A percentile compares a stretch with the other conserved stretches of the same genome.
phyloP scores from a whole-genome alignment of 129 eudicot genomes.

The Logfia minima region DNA sequence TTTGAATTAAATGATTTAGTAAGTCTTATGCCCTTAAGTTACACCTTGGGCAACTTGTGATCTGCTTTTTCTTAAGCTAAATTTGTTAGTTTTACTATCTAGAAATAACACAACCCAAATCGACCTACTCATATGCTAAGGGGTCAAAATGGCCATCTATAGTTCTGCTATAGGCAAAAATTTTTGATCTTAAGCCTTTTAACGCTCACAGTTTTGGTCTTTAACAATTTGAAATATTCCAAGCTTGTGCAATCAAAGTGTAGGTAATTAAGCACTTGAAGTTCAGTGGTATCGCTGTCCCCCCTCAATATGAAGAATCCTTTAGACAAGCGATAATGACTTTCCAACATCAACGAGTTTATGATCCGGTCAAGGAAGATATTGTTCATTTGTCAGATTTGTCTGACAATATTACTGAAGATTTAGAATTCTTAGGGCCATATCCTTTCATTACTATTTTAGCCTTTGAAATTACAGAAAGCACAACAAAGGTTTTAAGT shows the following conservation, averaged over 20 bases:
- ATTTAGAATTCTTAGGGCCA: slow-evolving; percentile 93
- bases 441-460: slow-evolving; percentile 60
- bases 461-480: slow-evolving; percentile 1
- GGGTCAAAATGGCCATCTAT: no score
- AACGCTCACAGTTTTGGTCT: background rate
- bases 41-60: no score
- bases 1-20: no score
- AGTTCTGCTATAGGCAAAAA: no score
- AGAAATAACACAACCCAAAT: no score
- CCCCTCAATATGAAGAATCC: slow-evolving; percentile 76
- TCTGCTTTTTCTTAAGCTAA: no score
- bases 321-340: slow-evolving; percentile 82
- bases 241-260: slow-evolving; percentile 10
- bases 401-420: slow-evolving; percentile 41
- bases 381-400: slow-evolving; percentile 66
- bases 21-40: no score
- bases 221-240: background rate
- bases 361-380: slow-evolving; percentile 64
- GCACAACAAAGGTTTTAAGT: background rate
- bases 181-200: background rate
- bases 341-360: slow-evolving; percentile 93
- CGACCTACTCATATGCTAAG: no score
- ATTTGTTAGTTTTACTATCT: no score
- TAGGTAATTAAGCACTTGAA: slow-evolving; percentile 92
- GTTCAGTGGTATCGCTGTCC: slow-evolving; percentile 56